Percentiles rank a stretch among this genome's conserved stretches.
Conservation (phyloP, 306 rosid species). For the Inga laurina region DNA sequence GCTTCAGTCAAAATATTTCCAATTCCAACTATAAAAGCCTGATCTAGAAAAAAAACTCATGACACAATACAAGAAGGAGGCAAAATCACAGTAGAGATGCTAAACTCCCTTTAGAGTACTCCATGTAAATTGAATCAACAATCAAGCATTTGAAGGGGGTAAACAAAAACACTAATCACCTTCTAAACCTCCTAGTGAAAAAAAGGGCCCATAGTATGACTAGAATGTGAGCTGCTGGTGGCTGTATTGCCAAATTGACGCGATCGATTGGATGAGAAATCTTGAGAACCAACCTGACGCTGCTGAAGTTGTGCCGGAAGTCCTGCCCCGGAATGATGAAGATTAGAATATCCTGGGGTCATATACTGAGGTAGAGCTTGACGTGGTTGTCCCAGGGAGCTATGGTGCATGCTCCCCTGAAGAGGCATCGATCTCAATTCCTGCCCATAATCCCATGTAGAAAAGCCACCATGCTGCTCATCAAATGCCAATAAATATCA, state of each 20-base stretch:
- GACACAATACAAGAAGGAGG: slow-evolving; percentile 39
- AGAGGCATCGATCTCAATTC: slow-evolving; percentile 35
- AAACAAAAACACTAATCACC: slow-evolving; percentile 22
- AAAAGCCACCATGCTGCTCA: background rate
- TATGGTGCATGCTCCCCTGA: slow-evolving; percentile 34
- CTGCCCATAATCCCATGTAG: slow-evolving; percentile 31
- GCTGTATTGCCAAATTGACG: slow-evolving; percentile 52
- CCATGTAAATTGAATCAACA: slow-evolving; percentile 46
- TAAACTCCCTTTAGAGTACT: slow-evolving; percentile 21
- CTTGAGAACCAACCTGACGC: slow-evolving; percentile 37
- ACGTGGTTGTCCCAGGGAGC: slow-evolving; percentile 34
- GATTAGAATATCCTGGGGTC: slow-evolving; percentile 29
- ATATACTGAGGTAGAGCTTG: slow-evolving; percentile 12
- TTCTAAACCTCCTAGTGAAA: slow-evolving; percentile 7
- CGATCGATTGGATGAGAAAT: slow-evolving; percentile 44
- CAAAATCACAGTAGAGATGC: background rate
- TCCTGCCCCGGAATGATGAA: slow-evolving; percentile 33
- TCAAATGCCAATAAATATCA: background rate
- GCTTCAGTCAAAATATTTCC: background rate
- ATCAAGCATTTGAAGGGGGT: slow-evolving; percentile 12
- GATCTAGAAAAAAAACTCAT: slow-evolving; percentile 1
- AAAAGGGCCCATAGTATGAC: slow-evolving; percentile 1
- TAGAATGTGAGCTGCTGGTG: slow-evolving; percentile 29
- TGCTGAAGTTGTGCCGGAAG: slow-evolving; percentile 38
- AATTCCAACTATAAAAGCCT: slow-evolving; percentile 14